Base-by-base conservation (phyloP, 331 rosid species). In the Telfairia occidentalis region DNA sequence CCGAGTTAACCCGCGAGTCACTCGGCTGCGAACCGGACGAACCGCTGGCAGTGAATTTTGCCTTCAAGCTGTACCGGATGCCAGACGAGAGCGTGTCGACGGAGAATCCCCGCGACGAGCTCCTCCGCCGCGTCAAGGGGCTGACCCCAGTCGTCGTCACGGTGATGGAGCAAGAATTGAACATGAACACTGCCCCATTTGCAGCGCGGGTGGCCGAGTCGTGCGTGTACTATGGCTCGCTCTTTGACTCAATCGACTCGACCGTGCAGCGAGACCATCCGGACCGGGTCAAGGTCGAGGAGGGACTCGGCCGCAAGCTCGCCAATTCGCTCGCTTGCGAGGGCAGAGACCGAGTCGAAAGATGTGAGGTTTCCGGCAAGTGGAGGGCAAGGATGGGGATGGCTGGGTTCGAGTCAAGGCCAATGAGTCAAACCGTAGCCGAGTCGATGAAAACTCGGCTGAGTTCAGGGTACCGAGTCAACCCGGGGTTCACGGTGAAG, bases 311-410 rank as follows among this genome's bases (percentile, higher is more conserved):
- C 42, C 91, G 87, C 26, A 91, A 82, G 58, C 2, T 94, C 0
- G 53, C 28, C 0, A 94, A 94, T 92, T 78, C 89, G 81, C 79
- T 94, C 5, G 92, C 96, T 19, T 91, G 97, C 18, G 96, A 94
- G 23, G 98, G 98, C 26, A 85, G 96, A 57, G 97, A 91, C 30
- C 96, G 98, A 0, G 86, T 94, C 8, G 97, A 94, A 37, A 77
- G 98, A 4, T 89, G 96, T 13, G 98, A 94, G 43, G 96, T 94
- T 7, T 91, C 85, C 3, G 98, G 98, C 2, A 94, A 94, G 81
- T 94, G 98, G 98, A 85, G 91, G 74, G 96, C 97, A 69, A 92
- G 98, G 5, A 81, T 92, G 96, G 85, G 90, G 2, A 94, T 94
- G 98, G 96, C 98, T 12, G 98, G 98, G 83, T 94, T 91, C 82